Evolutionary conservation across 306 rosid species (phyloP).

Genomic region (Acacia crassicarpa): DNA sequence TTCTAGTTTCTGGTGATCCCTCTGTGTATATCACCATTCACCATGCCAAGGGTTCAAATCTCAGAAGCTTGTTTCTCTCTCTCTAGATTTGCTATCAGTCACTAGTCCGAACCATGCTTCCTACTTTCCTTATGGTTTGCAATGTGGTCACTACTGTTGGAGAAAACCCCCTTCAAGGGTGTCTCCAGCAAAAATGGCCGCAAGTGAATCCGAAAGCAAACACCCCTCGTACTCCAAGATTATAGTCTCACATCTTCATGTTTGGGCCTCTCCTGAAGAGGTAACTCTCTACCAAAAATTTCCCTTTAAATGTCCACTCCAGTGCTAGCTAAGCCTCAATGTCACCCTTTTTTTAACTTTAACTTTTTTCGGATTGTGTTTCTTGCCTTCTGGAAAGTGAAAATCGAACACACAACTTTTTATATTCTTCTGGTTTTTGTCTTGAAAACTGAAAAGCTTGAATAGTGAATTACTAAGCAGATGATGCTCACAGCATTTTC

Average conservation of each 20-base stretch:
- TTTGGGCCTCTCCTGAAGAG: constrained; percentile 86
- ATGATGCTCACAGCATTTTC: no score
- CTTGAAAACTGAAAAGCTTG: no score
- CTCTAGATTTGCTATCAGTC: constrained; percentile 17
- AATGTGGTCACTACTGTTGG: background rate
- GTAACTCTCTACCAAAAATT: constrained; percentile 33
- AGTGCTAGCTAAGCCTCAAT: background rate
- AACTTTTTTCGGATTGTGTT: background rate
- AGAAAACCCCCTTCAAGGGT: constrained; percentile 22
- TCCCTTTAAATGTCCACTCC: background rate
- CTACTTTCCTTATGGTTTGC: background rate
- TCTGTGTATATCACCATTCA: no score
- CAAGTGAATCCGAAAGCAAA: constrained; percentile 16
- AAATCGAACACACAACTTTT: no score
- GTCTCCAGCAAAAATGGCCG: constrained; percentile 42
- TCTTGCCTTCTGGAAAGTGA: background rate
- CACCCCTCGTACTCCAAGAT: constrained; percentile 28
- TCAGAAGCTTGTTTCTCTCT: no score
- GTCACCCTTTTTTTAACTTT: background rate
- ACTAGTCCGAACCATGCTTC: constrained; percentile 11
- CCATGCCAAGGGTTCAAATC: no score
- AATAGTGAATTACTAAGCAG: no score
- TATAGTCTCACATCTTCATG: constrained; percentile 85
- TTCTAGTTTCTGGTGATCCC: no score
- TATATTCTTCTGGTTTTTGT: no score